Percentiles rank a stretch among this genome's conserved stretches.
Conservation (phyloP, 805 yeast genomes). For the Jamesozyma lodderae region DNA sequence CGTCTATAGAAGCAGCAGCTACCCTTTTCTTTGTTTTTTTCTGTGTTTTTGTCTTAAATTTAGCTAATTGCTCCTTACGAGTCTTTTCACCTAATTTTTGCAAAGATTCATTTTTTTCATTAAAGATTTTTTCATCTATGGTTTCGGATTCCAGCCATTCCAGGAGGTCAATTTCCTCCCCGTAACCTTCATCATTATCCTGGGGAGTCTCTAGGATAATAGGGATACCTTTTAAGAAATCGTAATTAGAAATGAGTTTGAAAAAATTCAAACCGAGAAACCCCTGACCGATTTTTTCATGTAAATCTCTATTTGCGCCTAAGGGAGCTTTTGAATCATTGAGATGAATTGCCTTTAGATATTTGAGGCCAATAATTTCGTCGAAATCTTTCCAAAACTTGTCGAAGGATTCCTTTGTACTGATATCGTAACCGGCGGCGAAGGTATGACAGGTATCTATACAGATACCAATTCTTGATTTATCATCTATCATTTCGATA, state of each 20-base stretch:
- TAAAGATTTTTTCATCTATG: slow-evolving; percentile 46
- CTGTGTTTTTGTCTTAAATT: slow-evolving; percentile 54
- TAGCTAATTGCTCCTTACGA: slow-evolving; percentile 57
- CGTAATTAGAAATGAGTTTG: slow-evolving; percentile 56
- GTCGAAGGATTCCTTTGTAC: slow-evolving; percentile 46
- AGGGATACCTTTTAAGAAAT: slow-evolving; percentile 57
- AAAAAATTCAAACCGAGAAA: slow-evolving; percentile 83
- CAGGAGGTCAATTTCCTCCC: slow-evolving; percentile 71
- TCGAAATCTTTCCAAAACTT: slow-evolving; percentile 76
- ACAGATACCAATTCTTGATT: slow-evolving; percentile 86
- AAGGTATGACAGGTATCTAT: slow-evolving; percentile 93
- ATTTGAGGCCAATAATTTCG: slow-evolving; percentile 59
- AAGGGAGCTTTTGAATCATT: slow-evolving; percentile 94
- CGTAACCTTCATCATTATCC: slow-evolving; percentile 58
- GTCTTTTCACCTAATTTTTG: slow-evolving; percentile 56
- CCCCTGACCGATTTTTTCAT: slow-evolving; percentile 83
- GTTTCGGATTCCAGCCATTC: slow-evolving; percentile 55
- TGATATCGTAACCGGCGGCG: slow-evolving; percentile 91
- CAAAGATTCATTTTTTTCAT: slow-evolving; percentile 40
- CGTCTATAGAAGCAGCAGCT: slow-evolving; percentile 9
- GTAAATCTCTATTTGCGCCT: slow-evolving; percentile 84
- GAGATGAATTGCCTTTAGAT: slow-evolving; percentile 72
- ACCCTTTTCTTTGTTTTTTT: slow-evolving; percentile 21
- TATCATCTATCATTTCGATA: slow-evolving; percentile 70
- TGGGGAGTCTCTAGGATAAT: slow-evolving; percentile 81